Conservation (phyloP, 2,329 filamentous ascomycete species). For the Pyrenophora teres region DNA sequence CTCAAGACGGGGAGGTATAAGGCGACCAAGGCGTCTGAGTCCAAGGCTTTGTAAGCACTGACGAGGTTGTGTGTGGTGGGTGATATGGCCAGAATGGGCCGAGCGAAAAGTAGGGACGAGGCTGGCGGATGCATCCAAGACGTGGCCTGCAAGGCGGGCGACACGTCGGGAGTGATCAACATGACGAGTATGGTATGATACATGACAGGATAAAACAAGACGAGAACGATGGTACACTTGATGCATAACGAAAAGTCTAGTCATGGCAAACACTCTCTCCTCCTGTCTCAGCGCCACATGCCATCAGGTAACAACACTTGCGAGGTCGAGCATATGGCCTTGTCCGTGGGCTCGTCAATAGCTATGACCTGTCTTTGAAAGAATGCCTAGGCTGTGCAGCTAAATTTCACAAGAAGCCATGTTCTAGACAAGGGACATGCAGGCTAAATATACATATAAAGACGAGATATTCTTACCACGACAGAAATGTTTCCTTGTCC, state of each 20-base stretch:
- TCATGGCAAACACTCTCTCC: not conserved
- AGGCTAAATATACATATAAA: too few relatives aligned
- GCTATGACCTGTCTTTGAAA: too few relatives aligned
- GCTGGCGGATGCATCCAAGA: not conserved
- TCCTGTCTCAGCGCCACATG: not conserved
- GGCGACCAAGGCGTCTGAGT: slow-evolving; percentile 16
- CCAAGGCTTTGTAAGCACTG: slow-evolving; percentile 2
- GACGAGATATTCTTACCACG: too few relatives aligned
- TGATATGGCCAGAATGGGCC: not conserved
- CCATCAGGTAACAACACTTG: too few relatives aligned
- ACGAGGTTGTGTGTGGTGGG: not conserved
- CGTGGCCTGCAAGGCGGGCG: not conserved
- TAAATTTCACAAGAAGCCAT: too few relatives aligned
- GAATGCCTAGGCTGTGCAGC: too few relatives aligned
- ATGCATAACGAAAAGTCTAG: too few relatives aligned
- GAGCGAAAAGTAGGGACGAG: not conserved
- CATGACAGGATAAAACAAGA: not conserved
- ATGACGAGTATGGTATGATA: too few relatives aligned
- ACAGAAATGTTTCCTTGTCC: not conserved
- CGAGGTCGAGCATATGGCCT: too few relatives aligned
- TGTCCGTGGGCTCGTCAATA: too few relatives aligned
- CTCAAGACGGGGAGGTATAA: slow-evolving; percentile 69
- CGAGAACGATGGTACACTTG: not conserved
- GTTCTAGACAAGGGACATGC: too few relatives aligned
- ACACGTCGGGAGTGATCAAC: too few relatives aligned